Evolutionary conservation across 2,329 filamentous ascomycete species (phyloP).

Genomic region (Epicoccum sorghinum): DNA sequence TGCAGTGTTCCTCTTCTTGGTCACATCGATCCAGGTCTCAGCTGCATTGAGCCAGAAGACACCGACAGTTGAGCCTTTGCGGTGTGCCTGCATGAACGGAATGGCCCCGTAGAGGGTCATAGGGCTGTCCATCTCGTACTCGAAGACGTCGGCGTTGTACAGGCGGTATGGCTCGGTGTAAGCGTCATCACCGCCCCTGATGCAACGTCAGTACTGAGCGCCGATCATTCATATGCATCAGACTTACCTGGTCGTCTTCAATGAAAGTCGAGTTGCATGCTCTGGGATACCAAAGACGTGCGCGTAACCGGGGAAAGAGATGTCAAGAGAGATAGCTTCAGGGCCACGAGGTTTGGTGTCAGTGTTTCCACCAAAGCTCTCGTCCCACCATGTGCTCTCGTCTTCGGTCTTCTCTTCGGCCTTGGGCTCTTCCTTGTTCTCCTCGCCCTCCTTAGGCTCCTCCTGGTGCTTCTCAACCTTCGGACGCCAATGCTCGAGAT

Average conservation of each 20-base stretch:
- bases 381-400: conserved; percentile 97
- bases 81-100: conserved; percentile 96
- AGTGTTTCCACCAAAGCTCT: conserved; percentile 92
- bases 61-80: conserved; percentile 89
- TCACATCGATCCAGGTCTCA: conserved; percentile 96
- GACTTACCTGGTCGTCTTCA: conserved; percentile 79
- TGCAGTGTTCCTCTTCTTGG: conserved; percentile 73
- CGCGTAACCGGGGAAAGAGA: conserved; percentile 88
- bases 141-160: conserved; percentile 97
- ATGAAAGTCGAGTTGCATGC: conserved; percentile 83
- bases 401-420: conserved; percentile 63
- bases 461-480: conserved; percentile 71
- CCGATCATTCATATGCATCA: neutral
- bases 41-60: conserved; percentile 98
- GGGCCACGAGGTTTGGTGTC: conserved; percentile 95
- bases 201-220: conserved; percentile 2
- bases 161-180: conserved; percentile 89
- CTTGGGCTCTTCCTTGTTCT: conserved; percentile 50
- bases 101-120: conserved; percentile 99
- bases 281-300: conserved; percentile 95
- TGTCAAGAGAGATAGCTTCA: conserved; percentile 88
- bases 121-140: conserved; percentile 94
- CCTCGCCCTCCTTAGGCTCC: conserved; percentile 58
- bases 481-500: conserved; percentile 92
- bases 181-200: conserved; percentile 77